phyloP scores from a whole-genome alignment of 1,284 basidiomycete species.

The Boletus sp. region DNA sequence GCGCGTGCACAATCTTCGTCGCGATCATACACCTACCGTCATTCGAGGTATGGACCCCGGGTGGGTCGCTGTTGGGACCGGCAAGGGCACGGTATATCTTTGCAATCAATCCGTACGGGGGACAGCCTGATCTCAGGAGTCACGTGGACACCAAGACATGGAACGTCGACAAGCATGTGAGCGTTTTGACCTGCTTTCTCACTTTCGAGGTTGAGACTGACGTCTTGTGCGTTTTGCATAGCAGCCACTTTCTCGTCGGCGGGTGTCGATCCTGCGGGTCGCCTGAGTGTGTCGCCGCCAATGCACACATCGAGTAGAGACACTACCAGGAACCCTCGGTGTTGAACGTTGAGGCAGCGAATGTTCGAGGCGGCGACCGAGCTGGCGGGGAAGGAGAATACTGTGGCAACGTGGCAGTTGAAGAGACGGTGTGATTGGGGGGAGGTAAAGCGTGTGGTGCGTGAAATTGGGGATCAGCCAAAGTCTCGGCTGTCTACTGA shows the following conservation, averaged over 20 bases:
- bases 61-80: constrained; percentile 72
- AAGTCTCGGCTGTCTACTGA: constrained; percentile 12
- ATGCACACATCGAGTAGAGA: constrained; percentile 6
- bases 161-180: constrained; percentile 54
- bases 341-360: no score
- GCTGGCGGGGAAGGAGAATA: constrained; percentile 45
- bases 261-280: constrained; percentile 38
- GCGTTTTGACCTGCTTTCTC: constrained; percentile 18
- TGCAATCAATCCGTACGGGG: constrained; percentile 74
- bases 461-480: constrained; percentile 11
- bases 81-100: constrained; percentile 73
- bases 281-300: constrained; percentile 27
- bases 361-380: constrained; percentile 32
- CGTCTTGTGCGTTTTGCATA: constrained; percentile 21
- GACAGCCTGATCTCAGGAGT: constrained; percentile 60
- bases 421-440: constrained; percentile 52
- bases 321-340: no score
- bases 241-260: constrained; percentile 52
- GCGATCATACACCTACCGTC: constrained; percentile 69
- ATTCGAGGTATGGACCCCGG: constrained; percentile 50
- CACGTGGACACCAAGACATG: constrained; percentile 59
- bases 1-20: constrained; percentile 68
- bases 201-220: constrained; percentile 2
- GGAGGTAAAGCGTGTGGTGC: constrained; percentile 47
- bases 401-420: constrained; percentile 69